Percentiles rank a stretch among this genome's conserved stretches.
Evolutionary conservation across 2,329 filamentous ascomycete genomes (phyloP).

Genomic region (Monascus ruber): DNA sequence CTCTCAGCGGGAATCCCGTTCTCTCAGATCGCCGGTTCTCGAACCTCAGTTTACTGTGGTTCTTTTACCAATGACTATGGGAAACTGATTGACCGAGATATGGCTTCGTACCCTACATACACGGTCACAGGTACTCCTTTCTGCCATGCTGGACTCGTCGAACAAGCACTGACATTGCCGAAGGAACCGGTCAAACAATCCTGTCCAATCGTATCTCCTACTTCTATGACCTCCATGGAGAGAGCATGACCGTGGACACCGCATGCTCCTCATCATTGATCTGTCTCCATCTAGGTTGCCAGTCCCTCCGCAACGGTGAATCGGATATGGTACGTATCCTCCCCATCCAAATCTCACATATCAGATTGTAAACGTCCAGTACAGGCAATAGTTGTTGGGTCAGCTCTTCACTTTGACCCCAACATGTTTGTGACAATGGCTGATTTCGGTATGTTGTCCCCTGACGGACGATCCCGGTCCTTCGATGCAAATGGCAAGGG

Average conservation of each 20-base stretch:
- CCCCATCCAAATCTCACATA: conserved; percentile 23
- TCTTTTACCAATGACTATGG: conserved; percentile 27
- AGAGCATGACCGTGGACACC: conserved; percentile 12
- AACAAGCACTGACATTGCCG: conserved; percentile 29
- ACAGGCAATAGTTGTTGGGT: conserved; percentile 3
- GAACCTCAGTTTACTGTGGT: conserved; percentile 22
- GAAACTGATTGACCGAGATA: conserved; percentile 25
- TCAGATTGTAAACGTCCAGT: conserved; percentile 23
- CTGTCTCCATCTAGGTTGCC: conserved; percentile 10
- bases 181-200: conserved; percentile 28
- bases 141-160: no score
- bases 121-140: no score
- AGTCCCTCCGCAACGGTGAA: conserved; percentile 7
- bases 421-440: no score
- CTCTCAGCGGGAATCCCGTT: no score
- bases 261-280: conserved; percentile 15
- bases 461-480: conserved; percentile 19
- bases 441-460: conserved; percentile 13
- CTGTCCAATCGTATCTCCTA: conserved; percentile 18
- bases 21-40: conserved; percentile 9
- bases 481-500: conserved; percentile 21
- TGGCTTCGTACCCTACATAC: conserved; percentile 9
- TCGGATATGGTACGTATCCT: conserved; percentile 8
- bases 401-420: no score
- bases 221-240: conserved; percentile 14